These are phyloP conservation scores for Pulveroboletus ravenelii DNA, from an alignment of 768 basidiomycete species.

Conservation along the genomic window DNA sequence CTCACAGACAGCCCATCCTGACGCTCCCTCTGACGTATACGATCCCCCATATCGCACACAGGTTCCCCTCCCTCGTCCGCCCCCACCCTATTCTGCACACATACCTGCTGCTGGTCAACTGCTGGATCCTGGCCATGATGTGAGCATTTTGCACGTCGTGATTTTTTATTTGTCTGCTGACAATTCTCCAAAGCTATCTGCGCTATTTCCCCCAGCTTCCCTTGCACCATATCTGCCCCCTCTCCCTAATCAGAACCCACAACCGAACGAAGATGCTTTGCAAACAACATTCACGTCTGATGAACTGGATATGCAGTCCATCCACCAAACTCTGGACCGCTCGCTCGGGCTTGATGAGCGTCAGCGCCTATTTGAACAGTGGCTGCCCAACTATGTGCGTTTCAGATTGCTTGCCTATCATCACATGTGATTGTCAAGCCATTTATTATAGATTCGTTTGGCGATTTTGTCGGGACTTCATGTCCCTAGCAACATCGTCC, in stretches of 20 bases:
- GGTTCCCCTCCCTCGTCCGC: background rate
- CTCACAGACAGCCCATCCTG: background rate
- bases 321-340: background rate
- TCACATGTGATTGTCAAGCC: too few relatives aligned
- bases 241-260: too few relatives aligned
- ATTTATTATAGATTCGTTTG: background rate
- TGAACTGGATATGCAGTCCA: background rate
- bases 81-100: background rate
- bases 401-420: background rate
- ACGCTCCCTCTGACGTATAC: background rate
- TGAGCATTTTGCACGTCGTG: background rate
- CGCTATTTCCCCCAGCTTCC: background rate
- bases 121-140: background rate
- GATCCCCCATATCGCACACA: background rate
- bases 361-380: background rate
- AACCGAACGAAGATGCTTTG: background rate
- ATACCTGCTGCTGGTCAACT: too few relatives aligned
- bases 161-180: background rate
- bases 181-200: background rate
- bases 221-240: too few relatives aligned
- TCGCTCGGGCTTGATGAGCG: background rate
- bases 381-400: background rate
- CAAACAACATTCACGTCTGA: background rate
- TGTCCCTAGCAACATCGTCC: background rate
- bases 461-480: background rate